Evolutionary conservation across 352 stramenopile genomes (phyloP).

Genomic region (Pythium dissotocum): DNA sequence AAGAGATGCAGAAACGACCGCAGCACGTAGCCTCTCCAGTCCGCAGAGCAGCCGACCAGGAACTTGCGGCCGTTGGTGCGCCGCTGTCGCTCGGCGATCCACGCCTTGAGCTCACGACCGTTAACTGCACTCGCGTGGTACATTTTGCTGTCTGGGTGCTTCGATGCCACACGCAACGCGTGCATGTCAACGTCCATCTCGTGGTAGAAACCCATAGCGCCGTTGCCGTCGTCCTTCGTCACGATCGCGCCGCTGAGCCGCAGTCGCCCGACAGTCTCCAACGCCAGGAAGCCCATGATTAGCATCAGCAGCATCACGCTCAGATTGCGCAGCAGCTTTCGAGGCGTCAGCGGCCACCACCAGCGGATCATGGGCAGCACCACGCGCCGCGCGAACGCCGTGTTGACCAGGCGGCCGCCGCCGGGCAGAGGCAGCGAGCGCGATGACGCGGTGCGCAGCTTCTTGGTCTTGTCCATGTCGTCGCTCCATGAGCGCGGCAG

Average conservation of each 20-base stretch:
- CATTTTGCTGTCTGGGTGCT: conserved; percentile 39
- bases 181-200: conserved; percentile 82
- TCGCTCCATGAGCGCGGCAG: conserved; percentile 21
- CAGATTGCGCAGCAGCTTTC: conserved; percentile 22
- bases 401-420: background rate
- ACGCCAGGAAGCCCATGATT: conserved; percentile 27
- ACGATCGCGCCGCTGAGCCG: conserved; percentile 58
- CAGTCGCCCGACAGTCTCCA: conserved; percentile 54
- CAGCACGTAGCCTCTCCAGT: conserved; percentile 67
- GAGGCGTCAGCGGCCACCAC: conserved; percentile 26
- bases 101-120: conserved; percentile 56
- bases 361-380: conserved; percentile 19
- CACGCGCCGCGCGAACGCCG: conserved; percentile 13
- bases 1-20: conserved; percentile 71
- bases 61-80: conserved; percentile 76
- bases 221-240: conserved; percentile 35
- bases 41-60: conserved; percentile 59
- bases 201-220: conserved; percentile 72
- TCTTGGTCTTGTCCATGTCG: conserved; percentile 20
- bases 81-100: conserved; percentile 57
- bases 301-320: conserved; percentile 33
- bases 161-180: conserved; percentile 36
- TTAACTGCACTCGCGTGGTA: conserved; percentile 43
- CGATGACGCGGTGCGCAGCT: background rate
- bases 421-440: background rate